Evolutionary conservation across 768 basidiomycete genomes (phyloP), one percentile per base, ranked within the genome.

Genomic region (Xerocomus spinulosus): DNA sequence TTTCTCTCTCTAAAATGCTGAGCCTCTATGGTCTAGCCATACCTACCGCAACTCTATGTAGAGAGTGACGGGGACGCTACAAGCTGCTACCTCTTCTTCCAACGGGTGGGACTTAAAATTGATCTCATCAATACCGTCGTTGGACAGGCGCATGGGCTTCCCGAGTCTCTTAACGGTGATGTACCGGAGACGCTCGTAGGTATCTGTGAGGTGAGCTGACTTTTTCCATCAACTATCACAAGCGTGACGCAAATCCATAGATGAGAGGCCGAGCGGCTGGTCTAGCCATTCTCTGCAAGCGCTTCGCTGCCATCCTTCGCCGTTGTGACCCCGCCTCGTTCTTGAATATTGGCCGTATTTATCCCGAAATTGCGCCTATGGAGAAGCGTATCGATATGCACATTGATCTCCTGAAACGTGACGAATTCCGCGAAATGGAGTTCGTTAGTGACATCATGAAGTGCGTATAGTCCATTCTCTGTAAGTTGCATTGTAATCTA

Each of bases 301-400:
- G 93, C 17, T 97, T 98, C 59, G 83, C 90, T 3, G 85, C 88
- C 0, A 76, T 93, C 54, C 76, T 98, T 45, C 77, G 82, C 25
- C 76, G 83, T 15, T 90, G 88, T 61, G 83, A 92, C 55, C 82
- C 89, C 8, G 84, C 88, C 46, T 82, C 84, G 4, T 99, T 94
- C 80, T 68, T 97, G 50, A 83, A 79, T 56, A 80, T 87, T 35
- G 95, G 93, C 0, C 79, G 88, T 25, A 74, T 95, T 15, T 88
- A 81, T 60, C 80, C 79, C 7, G 96, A 99, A 54, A 78, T 98
- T 18, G 80, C 81, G 0, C 87, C 86, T 0, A 81, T 96, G 64
- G 96, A 99, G 71, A 90, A 87, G 64, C 79, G 88, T 24, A 80
- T 99, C 40, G 93, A 99, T 58, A 86, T 87, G 71, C 94, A 96